Evolutionary conservation across 192 early-diverging fungal genomes (phyloP), one percentile per base, ranked within the genome.

Genomic region (Podila horticola): DNA sequence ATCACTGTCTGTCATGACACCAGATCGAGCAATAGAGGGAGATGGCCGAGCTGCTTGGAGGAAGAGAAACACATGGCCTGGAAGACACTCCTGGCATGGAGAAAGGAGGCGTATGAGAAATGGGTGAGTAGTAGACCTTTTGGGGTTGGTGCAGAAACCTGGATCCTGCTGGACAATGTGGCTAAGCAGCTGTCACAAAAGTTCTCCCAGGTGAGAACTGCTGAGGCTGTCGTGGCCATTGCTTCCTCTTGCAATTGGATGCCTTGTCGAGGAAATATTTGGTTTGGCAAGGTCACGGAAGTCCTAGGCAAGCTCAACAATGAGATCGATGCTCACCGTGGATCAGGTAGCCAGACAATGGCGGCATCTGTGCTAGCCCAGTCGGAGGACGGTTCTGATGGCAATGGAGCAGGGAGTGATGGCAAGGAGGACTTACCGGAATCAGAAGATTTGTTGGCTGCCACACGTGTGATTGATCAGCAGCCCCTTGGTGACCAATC

Each of bases 301-400:
- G 24, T 69, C 22, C 67, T 69, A 2, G 36, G 4, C 36, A 58
- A 69, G 31, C 33, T 69, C 67, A 69, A 69, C 58, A 59, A 69
- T 3, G 67, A 69, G 22, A 59, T 69, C 36, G 67, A 59, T 60
- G 58, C 66, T 57, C 7, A 34, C 30, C 33, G 51, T 19, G 52
- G 19, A 67, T 34, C 66, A 58, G 33, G 17, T n/a, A 67, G 33
- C 28, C 51, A 67, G 66, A 67, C 33, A 33, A 57, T 13, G 30
- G 33, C 52, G 28, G 8, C 51, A 33, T 34, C 33, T 13, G 33
- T n/a, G 49, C 64, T 30, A 66, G 30, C 20, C 66, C 66, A 67
- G 52, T 38, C 22, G 33, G 20, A 38, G 66, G 52, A 57, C n/a
- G n/a, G 55, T 11, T 34, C 66, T 36, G 52, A 57, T 31, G 29